These are phyloP conservation scores for Corchorus olitorius DNA, from an alignment of 345 rosid species.

Conservation along the genomic window DNA sequence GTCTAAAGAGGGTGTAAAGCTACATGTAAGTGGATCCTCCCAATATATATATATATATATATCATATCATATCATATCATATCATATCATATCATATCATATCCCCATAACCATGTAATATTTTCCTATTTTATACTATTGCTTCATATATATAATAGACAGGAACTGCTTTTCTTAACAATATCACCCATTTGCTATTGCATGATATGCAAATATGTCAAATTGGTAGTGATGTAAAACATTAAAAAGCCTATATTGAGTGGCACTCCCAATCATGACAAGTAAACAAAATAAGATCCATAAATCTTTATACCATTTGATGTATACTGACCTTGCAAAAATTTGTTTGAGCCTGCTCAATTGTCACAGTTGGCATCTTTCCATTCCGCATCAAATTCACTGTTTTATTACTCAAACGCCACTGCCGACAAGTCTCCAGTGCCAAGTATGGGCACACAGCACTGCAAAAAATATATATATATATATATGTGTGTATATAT, in stretches of 20 bases:
- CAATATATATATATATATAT: too few species aligned
- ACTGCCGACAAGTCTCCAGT: conserved; percentile 92
- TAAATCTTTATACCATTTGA: not conserved
- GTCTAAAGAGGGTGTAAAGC: too few species aligned
- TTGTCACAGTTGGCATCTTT: conserved; percentile 96
- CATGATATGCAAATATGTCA: not conserved
- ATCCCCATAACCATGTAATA: not conserved
- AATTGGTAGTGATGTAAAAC: conserved; percentile 13
- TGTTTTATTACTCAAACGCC: conserved; percentile 94
- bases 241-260: conserved; percentile 8
- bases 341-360: conserved; percentile 94
- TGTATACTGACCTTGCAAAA: conserved; percentile 67
- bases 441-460: conserved; percentile 97
- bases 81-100: too few species aligned
- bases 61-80: not conserved
- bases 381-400: conserved; percentile 93
- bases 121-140: not conserved
- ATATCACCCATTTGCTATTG: not conserved
- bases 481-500: too few species aligned
- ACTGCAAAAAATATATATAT: conserved; percentile 60
- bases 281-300: not conserved
- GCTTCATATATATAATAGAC: not conserved
- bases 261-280: not conserved
- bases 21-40: too few species aligned
- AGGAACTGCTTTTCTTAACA: not conserved